These are phyloP conservation scores for Melaleuca quinquenervia DNA, from an alignment of 345 rosid species.

Conservation along the genomic window DNA sequence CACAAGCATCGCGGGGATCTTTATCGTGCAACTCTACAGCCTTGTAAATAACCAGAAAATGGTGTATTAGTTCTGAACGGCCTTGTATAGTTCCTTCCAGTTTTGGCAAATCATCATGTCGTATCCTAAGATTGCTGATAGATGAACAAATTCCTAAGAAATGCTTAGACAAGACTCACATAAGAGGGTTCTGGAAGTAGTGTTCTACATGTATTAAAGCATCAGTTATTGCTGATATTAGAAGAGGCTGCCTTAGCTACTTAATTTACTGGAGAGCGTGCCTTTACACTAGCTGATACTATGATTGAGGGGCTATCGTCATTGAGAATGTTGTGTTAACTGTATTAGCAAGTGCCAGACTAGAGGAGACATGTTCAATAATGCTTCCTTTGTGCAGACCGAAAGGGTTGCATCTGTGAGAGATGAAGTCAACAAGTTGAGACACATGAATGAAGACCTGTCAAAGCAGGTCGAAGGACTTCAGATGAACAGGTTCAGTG, in stretches of 20 bases:
- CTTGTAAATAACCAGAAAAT: neutral
- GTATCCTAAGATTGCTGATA: neutral
- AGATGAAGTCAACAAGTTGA: constrained; percentile 66
- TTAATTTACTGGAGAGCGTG: neutral
- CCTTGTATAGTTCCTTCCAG: neutral
- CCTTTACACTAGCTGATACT: neutral
- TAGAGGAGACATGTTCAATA: neutral
- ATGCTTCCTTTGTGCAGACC: constrained; percentile 28
- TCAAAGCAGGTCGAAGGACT: constrained; percentile 97
- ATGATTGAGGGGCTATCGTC: neutral
- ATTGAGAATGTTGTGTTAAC: neutral
- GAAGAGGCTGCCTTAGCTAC: neutral
- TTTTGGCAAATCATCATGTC: neutral
- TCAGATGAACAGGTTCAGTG: constrained; percentile 93
- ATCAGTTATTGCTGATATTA: neutral
- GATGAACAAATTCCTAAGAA: neutral
- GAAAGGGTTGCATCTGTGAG: constrained; percentile 72
- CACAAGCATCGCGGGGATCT: neutral
- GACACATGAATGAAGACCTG: constrained; percentile 80
- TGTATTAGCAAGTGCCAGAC: neutral
- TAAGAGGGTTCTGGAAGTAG: neutral
- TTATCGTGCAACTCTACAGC: neutral
- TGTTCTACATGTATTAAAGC: neutral
- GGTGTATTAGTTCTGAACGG: neutral
- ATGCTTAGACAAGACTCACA: neutral